A percentile compares a stretch with the other conserved stretches of the same genome.
These are phyloP conservation scores for Penicillium ucsense DNA, from an alignment of 495 filamentous ascomycete genomes.

Conservation along the genomic window DNA sequence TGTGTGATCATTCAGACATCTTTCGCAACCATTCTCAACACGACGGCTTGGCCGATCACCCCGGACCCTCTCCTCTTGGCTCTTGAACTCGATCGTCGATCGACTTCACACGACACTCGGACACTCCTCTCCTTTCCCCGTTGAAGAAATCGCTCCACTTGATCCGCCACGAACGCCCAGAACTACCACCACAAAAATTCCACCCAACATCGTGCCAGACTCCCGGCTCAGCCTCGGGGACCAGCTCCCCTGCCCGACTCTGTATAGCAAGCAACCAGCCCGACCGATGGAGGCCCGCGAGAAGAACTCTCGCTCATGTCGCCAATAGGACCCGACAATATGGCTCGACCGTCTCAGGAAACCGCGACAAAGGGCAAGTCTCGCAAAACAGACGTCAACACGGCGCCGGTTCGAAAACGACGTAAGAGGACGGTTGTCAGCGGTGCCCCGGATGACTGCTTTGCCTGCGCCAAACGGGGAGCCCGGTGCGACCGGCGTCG, in stretches of 20 bases:
- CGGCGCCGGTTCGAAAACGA: conserved; percentile 51
- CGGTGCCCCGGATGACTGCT: conserved; percentile 92
- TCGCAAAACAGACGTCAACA: conserved; percentile 18
- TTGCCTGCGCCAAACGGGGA: conserved; percentile 76
- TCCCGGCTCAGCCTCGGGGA: neutral
- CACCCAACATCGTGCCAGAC: too few relatives aligned
- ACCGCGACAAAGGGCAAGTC: conserved; percentile 18
- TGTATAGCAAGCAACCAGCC: neutral
- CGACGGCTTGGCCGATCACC: too few relatives aligned
- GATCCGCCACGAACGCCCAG: too few relatives aligned
- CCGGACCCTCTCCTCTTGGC: too few relatives aligned
- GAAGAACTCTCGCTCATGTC: conserved; percentile 4
- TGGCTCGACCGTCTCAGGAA: conserved; percentile 7
- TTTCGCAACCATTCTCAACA: too few relatives aligned
- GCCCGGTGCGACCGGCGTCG: conserved; percentile 83
- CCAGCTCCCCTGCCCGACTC: neutral
- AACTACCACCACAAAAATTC: too few relatives aligned
- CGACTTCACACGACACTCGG: too few relatives aligned
- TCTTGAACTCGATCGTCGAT: too few relatives aligned
- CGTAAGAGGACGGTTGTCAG: conserved; percentile 80
- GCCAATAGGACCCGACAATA: conserved; percentile 12
- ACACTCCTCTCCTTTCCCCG: too few relatives aligned
- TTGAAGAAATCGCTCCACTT: too few relatives aligned
- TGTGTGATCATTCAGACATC: too few relatives aligned
- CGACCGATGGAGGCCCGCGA: conserved; percentile 9